phyloP scores from a whole-genome alignment of 345 rosid species.

The Heritiera fomes region DNA sequence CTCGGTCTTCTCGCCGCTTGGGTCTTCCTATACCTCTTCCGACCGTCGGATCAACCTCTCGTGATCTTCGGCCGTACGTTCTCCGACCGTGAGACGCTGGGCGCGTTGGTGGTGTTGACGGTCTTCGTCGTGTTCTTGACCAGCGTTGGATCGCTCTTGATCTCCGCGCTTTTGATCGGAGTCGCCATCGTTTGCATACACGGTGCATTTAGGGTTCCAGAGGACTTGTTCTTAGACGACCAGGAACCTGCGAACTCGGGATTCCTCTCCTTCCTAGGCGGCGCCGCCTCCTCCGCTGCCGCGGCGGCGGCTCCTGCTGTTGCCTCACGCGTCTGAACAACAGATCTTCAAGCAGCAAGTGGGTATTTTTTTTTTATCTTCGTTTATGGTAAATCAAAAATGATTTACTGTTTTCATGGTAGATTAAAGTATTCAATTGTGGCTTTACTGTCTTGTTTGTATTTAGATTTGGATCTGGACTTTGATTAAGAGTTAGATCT shows the following conservation, averaged over 20 bases:
- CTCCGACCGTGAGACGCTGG: conserved; percentile 75
- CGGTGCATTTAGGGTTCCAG: conserved; percentile 86
- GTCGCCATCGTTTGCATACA: conserved; percentile 53
- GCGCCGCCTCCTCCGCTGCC: conserved; percentile 62
- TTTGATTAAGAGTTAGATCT: conserved; percentile 19
- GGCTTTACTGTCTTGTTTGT: conserved; percentile 1
- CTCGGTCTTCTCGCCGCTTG: conserved; percentile 35
- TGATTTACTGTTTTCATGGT: conserved; percentile 11
- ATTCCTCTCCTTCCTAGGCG: conserved; percentile 70
- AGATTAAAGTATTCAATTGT: conserved; percentile 5
- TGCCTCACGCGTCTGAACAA: conserved; percentile 52
- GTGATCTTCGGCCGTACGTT: conserved; percentile 66
- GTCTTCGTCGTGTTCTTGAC: conserved; percentile 9
- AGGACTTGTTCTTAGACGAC: conserved; percentile 80
- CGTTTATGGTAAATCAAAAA: not conserved
- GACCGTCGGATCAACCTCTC: conserved; percentile 76
- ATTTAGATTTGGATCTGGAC: conserved; percentile 15
- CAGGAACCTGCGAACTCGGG: conserved; percentile 66
- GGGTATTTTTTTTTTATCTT: not conserved
- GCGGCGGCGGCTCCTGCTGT: conserved; percentile 58
- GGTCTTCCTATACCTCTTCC: conserved; percentile 70
- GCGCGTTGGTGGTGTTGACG: conserved; percentile 40
- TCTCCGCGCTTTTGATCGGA: conserved; percentile 3
- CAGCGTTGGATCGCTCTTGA: conserved; percentile 15
- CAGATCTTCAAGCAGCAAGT: not conserved